Evolutionary conservation across 2,329 filamentous ascomycete species (phyloP), one percentile per base, ranked within the genome.

Genomic region (Cercospora zeina): DNA sequence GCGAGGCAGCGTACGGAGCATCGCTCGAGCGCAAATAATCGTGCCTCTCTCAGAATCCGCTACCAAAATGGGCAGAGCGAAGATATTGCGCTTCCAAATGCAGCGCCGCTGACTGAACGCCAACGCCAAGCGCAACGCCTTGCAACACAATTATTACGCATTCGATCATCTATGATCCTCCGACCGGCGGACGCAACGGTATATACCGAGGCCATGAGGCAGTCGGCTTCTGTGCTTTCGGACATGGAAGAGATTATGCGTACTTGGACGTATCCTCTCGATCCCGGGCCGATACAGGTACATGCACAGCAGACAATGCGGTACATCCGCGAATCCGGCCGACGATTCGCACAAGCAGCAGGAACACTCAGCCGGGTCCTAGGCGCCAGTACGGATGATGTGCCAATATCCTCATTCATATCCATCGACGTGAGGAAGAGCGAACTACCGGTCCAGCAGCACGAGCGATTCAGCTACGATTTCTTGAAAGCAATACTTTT

Each of bases 401-500:
- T 63, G 1, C 64, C 66, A 14, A 69, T 62, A 55, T 65, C 68
- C 10, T 42, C 71, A 14, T 75, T 74, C 62, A 36, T 58, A 21
- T 61, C 58, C n/a, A 63, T 73, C 16, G 62, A 72, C 53, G 34
- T 66, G 73, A 78, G 51, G 73, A 76, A 21, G 77, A 83, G 70
- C 72, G 80, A 67, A 69, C 71, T 60, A 57, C 27, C 56, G 7
- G n/a, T 51, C 19, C 56, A 51, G 21, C 56, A 58, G 56, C 56
- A 78, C 19, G 79, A 84, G 49, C 80, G 81, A 13, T 88, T 88
- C 69, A 79, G 79, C n/a, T 87, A 87, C 67, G 85, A 88, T 66
- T 88, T 88, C 67, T 68, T 88, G 27, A 86, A 85, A 70, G 84
- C 85, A 1, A 85, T 88, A 47, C 69, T 86, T 2, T 76, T 87